Evolutionary conservation across 495 filamentous ascomycete genomes (phyloP).

Genomic region (Penicillium waksmanii): DNA sequence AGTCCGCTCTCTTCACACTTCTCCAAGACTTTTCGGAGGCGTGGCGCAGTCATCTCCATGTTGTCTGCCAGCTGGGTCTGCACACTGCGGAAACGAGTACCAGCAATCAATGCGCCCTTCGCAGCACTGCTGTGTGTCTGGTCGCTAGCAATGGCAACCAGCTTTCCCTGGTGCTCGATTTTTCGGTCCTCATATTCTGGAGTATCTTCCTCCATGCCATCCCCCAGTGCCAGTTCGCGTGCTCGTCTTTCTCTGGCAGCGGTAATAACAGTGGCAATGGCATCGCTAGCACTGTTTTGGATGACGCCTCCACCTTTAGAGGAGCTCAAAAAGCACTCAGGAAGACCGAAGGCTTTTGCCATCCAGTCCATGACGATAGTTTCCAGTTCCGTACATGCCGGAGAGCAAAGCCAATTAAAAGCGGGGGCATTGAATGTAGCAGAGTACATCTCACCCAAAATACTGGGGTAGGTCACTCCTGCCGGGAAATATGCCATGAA

Average conservation of each 20-base stretch:
- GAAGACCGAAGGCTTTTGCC: conserved; percentile 71
- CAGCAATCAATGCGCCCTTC: conserved; percentile 86
- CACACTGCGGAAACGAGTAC: conserved; percentile 74
- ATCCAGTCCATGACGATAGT: conserved; percentile 95
- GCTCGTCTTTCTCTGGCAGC: conserved; percentile 82
- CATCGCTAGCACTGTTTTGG: conserved; percentile 90
- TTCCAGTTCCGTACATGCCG: conserved; percentile 94
- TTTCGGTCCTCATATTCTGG: conserved; percentile 57
- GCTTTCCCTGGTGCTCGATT: conserved; percentile 64
- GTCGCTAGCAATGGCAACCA: conserved; percentile 83
- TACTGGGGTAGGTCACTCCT: conserved; percentile 77
- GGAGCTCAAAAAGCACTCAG: conserved; percentile 74
- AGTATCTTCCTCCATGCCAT: conserved; percentile 54
- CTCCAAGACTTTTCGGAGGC: conserved; percentile 62
- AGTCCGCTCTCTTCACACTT: conserved; percentile 66
- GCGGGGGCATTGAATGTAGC: conserved; percentile 86
- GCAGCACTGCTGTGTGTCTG: conserved; percentile 81
- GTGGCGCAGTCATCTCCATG: conserved; percentile 70
- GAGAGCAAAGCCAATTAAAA: conserved; percentile 97
- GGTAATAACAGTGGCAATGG: conserved; percentile 83
- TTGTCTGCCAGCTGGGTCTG: conserved; percentile 61
- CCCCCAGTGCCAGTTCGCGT: conserved; percentile 53
- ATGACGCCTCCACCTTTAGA: conserved; percentile 89
- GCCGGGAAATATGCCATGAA: conserved; percentile 98
- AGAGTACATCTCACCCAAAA: conserved; percentile 92